Base-by-base conservation (phyloP, 169 alveolate species). In the Plasmodium gallinaceum region DNA sequence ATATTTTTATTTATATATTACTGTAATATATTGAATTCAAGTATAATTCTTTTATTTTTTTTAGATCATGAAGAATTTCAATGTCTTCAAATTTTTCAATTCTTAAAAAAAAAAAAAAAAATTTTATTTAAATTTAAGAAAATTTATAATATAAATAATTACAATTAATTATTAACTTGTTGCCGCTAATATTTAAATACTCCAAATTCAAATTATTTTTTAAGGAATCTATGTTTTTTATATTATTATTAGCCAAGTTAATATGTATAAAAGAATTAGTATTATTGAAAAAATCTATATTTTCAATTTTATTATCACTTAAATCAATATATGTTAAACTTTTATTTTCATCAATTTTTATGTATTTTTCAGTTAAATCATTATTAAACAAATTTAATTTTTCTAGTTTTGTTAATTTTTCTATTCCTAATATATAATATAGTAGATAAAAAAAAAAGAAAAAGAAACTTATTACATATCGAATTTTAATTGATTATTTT, bases 21-120 rank as follows among this genome's bases (percentile, higher is more conserved):
- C 90, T 80, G 62, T 80, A 80, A 48, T 80, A 80, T 45, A 80
- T 80, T 46, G 90, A 80, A 42, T 62, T 80, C 26, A 80, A 61
- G 64, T 80, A 68, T 16, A 80, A 60, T 58, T 80, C 90, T 60
- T 68, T 80, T 9, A 80, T 14, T 37, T 80, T 68, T 16, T 43
- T 48, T 48, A 80, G 61, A n/a, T 43, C 14, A 61, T 48, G 66
- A 7, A 80, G 90, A 10, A 46, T 73, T 32, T 80, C 65, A 32
- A 80, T 16, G 62, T 80, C 90, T 80, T 80, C 90, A 16, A 80
- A 80, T 32, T 71, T 70, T 32, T 80, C 58, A 46, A 80, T 42
- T 71, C 90, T 80, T 68, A 39, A 43, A 24, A 68, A 43, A 51
- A 26, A 46, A 61, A 39, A 46, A 57, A 58, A 58, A 9, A 74